phyloP scores from a whole-genome alignment of 495 filamentous ascomycete species.

The Aspergillus egyptiacus region DNA sequence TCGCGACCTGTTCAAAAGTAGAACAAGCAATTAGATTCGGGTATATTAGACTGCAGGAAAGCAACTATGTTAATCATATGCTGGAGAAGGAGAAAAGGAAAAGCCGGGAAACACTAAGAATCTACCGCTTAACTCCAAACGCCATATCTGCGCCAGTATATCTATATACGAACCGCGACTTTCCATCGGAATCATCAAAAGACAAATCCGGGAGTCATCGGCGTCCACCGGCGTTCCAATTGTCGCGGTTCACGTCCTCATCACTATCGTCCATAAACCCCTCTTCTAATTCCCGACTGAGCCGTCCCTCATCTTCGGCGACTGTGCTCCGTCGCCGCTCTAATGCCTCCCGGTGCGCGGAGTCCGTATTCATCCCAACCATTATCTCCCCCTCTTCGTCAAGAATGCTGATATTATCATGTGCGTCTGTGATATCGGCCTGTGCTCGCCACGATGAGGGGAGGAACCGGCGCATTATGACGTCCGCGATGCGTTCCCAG shows the following conservation, averaged over 20 bases:
- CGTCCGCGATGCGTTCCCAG: conserved; percentile 54
- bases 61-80: not conserved
- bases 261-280: conserved; percentile 82
- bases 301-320: conserved; percentile 45
- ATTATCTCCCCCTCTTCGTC: conserved; percentile 64
- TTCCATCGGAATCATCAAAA: too few relatives aligned
- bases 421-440: conserved; percentile 44
- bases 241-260: conserved; percentile 37
- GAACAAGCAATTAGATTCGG: too few relatives aligned
- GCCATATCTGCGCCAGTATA: not conserved
- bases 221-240: not conserved
- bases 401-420: conserved; percentile 59
- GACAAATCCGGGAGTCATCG: not conserved
- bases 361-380: conserved; percentile 52
- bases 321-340: conserved; percentile 38
- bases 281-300: conserved; percentile 78
- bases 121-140: conserved; percentile 13
- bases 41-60: too few relatives aligned
- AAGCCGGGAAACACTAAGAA: conserved; percentile 2
- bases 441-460: conserved; percentile 50
- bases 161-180: not conserved
- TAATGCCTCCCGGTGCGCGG: conserved; percentile 44
- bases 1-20: too few relatives aligned
- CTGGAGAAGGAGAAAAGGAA: not conserved
- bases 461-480: conserved; percentile 48